Conservation (phyloP, 441 rosid species). For the Brassica hybrid region DNA sequence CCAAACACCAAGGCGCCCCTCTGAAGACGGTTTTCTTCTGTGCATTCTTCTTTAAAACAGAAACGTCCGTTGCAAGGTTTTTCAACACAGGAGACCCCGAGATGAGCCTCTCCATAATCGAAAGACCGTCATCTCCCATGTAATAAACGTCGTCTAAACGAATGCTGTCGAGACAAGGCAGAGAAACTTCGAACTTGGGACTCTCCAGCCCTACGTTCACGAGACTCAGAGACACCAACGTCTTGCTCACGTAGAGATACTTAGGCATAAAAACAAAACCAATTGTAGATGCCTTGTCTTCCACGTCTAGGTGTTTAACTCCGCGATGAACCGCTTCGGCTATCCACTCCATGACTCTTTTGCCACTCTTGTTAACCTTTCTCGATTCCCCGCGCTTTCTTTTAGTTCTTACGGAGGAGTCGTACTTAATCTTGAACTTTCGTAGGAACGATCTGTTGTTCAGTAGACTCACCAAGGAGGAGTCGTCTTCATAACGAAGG, state of each 20-base stretch:
- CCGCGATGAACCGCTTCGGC: background rate
- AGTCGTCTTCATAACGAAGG: background rate
- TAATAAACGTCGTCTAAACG: background rate
- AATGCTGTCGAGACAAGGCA: background rate
- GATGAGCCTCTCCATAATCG: background rate
- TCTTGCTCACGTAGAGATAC: background rate
- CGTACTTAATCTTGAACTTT: background rate
- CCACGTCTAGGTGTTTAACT: background rate
- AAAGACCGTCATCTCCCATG: background rate
- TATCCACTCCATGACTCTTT: constrained; percentile 1
- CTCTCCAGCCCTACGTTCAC: background rate
- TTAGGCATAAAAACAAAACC: background rate
- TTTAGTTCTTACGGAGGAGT: background rate
- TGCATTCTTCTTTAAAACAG: background rate
- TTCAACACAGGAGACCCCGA: background rate
- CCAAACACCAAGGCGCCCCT: background rate
- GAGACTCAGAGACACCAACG: background rate
- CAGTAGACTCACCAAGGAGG: background rate
- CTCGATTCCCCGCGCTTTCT: background rate
- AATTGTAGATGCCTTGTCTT: background rate
- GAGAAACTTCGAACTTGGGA: background rate
- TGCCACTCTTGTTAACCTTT: background rate
- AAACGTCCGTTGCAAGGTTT: background rate
- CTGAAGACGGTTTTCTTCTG: background rate
- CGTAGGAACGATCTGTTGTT: background rate